Evolutionary conservation across 1,284 basidiomycete species (phyloP), one percentile per base, ranked within the genome.

Genomic region (Trametes sp.): DNA sequence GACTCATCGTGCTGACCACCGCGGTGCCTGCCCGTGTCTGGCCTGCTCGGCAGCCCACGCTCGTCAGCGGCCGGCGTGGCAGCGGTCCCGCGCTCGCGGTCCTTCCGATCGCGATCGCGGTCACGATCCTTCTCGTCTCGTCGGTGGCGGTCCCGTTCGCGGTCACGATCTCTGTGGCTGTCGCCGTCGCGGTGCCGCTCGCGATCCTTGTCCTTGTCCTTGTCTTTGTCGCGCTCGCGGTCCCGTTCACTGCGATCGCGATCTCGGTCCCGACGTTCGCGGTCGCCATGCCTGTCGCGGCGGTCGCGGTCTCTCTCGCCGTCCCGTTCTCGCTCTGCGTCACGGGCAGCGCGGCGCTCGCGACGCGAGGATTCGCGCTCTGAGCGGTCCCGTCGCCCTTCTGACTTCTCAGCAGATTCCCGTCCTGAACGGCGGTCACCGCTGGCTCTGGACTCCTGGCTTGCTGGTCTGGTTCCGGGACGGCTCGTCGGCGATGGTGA

Each of bases 401-500:
- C 84, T n/a, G 72, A 68, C 36, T 80, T 77, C 36, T 81, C 78
- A 21, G 67, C 73, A 59, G 76, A 72, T 23, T 77, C 81, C 53
- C 83, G 81, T 62, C 85, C 85, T 28, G 82, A 81, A 6, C 87
- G 82, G 45, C 88, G 85, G 36, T 85, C 87, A 26, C 84, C 87
- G 70, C 90, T 93, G 14, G 82, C 78, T 41, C 89, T 87, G 69
- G 91, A 93, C 62, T 93, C 92, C 41, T 80, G 75, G 68, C 91
- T 93, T 42, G 82, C 80, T 63, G 90, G 89, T 59, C 92, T 80
- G 13, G 90, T 89, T 6, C 88, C 88, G 13, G 87, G 87, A 29
- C 84, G 84, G 60, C 85, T 87, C 2, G 80, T 70, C 14, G 92
- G 90, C 8, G 92, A 91, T 4, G 81, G 76, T 9, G 90, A 89